Percentiles rank a stretch among this genome's conserved stretches.
phyloP scores from a whole-genome alignment of 2,329 filamentous ascomycete genomes.

The Tricladium varicosporioides region DNA sequence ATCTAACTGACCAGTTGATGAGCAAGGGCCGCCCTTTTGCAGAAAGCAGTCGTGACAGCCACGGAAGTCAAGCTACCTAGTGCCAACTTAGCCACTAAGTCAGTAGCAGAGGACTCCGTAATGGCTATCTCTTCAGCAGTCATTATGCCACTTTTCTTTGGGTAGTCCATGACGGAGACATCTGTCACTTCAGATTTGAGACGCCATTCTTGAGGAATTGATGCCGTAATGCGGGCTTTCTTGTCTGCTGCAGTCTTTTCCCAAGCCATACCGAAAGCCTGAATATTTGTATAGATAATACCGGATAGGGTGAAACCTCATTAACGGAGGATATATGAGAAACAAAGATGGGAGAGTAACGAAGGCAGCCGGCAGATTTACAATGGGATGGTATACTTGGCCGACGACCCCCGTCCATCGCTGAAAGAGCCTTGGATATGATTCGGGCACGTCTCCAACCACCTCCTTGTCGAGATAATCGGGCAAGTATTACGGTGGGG shows the following conservation, averaged over 20 bases:
- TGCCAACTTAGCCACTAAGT: conserved; percentile 27
- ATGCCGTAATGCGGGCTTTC: conserved; percentile 18
- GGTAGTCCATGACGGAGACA: conserved; percentile 24
- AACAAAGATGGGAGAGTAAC: not conserved
- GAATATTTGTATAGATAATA: not conserved
- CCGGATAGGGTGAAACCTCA: not conserved
- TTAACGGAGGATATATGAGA: not conserved
- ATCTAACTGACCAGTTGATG: conserved; percentile 39
- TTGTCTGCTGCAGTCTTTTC: conserved; percentile 23
- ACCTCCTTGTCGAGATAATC: not conserved
- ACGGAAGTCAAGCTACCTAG: conserved; percentile 26
- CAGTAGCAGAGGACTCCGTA: conserved; percentile 27
- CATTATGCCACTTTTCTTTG: conserved; percentile 26
- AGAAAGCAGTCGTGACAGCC: conserved; percentile 45
- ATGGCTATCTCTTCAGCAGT: conserved; percentile 26
- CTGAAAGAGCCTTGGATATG: not conserved
- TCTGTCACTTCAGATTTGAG: conserved; percentile 18
- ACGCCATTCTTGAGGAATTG: conserved; percentile 27
- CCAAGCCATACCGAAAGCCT: conserved; percentile 19
- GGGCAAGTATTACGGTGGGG: not conserved
- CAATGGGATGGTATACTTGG: too few species aligned
- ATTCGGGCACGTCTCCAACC: not conserved
- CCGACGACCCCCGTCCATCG: too few species aligned
- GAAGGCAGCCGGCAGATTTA: too few species aligned
- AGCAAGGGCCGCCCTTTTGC: conserved; percentile 47